Evolutionary conservation across 2,329 filamentous ascomycete genomes (phyloP).

Genomic region (Fusarium sublunatum): DNA sequence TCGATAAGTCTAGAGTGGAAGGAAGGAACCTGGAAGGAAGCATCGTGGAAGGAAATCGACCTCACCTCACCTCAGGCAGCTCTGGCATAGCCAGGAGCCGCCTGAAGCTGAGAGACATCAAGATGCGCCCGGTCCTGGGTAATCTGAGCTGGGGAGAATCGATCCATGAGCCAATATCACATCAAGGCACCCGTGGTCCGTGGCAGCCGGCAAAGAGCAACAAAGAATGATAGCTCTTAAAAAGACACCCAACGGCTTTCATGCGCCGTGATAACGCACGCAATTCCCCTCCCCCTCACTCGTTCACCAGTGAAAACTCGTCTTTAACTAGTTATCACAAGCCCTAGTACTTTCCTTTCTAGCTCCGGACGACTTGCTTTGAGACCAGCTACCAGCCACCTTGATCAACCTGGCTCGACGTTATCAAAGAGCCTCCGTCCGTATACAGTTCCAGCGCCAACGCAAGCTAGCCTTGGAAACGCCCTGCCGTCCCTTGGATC

Average conservation of each 20-base stretch:
- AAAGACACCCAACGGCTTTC: conserved; percentile 42
- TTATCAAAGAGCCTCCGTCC: conserved; percentile 22
- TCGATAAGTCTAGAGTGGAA: conserved; percentile 14
- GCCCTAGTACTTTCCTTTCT: conserved; percentile 29
- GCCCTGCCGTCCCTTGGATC: conserved; percentile 29
- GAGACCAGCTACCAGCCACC: conserved; percentile 27
- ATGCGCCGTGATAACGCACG: conserved; percentile 35
- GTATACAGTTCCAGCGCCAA: conserved; percentile 29
- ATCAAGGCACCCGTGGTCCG: neutral
- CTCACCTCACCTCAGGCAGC: neutral
- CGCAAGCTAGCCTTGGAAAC: conserved; percentile 26
- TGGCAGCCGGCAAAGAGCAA: conserved; percentile 11
- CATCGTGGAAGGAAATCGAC: neutral
- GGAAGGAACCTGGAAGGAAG: conserved; percentile 1
- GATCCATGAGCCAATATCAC: conserved; percentile 26
- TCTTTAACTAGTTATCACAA: conserved; percentile 28
- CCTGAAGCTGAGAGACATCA: conserved; percentile 23
- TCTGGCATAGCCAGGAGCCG: neutral
- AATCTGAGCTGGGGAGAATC: conserved; percentile 24
- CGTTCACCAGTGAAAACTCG: conserved; percentile 37
- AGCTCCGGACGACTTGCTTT: conserved; percentile 14
- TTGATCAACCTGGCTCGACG: conserved; percentile 19
- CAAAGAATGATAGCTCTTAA: conserved; percentile 32
- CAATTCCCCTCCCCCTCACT: conserved; percentile 25
- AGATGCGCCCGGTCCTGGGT: conserved; percentile 25